A percentile compares a stretch with the other conserved stretches of the same genome.
Evolutionary conservation across 306 rosid species (phyloP).

Genomic region (Casuarina equisetifolia): DNA sequence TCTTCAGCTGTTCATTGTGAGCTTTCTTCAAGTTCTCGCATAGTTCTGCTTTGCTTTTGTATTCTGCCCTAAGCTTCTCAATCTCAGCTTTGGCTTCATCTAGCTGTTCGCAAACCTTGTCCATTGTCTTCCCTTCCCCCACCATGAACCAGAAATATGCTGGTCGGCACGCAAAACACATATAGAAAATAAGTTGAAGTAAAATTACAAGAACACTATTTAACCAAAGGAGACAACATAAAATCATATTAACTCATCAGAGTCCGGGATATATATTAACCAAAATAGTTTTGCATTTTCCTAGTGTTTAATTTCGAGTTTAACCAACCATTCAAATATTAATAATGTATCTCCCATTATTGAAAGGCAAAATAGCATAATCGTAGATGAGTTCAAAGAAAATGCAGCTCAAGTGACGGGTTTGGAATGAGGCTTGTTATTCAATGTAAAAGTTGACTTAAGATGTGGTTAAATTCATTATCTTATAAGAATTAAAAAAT

Average conservation of each 20-base stretch:
- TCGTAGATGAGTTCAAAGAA: neutral
- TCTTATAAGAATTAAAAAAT: no score
- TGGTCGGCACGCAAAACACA: constrained; percentile 7
- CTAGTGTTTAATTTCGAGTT: neutral
- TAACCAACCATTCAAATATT: neutral
- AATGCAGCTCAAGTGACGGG: neutral
- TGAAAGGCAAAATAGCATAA: neutral
- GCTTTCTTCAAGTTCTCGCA: constrained; percentile 59
- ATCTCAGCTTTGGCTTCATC: constrained; percentile 67
- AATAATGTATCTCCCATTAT: neutral
- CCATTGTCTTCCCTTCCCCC: constrained; percentile 47
- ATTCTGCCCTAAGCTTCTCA: constrained; percentile 58
- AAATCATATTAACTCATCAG: neutral
- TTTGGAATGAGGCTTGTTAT: neutral
- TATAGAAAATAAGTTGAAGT: neutral
- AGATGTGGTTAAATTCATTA: no score
- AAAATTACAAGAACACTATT: neutral
- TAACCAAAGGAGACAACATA: neutral
- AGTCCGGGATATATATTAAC: neutral
- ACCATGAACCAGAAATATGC: constrained; percentile 10
- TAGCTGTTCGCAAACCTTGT: constrained; percentile 56
- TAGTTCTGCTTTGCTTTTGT: constrained; percentile 46
- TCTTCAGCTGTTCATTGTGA: constrained; percentile 43
- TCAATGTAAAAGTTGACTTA: no score
- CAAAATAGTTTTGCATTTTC: neutral